Evolutionary conservation across 225 moss, liverwort and hornwort genomes (phyloP), one percentile per base, ranked within the genome.

Genomic region (Thuidium tamariscinum): DNA sequence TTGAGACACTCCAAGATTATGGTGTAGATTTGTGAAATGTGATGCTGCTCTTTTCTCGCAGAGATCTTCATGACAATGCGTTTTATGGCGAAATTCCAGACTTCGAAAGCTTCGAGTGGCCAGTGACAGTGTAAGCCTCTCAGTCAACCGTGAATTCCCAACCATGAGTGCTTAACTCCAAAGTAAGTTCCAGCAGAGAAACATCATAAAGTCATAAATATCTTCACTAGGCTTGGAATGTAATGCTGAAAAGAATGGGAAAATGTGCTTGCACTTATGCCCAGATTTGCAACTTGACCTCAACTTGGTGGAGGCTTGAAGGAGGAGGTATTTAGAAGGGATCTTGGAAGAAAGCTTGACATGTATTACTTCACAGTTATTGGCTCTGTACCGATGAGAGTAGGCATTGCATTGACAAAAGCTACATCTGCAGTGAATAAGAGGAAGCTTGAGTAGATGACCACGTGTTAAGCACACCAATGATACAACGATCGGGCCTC

Each of bases 1-100:
- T 12, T 21, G 74, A 36, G 36, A 37, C 36, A 25, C 32, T 82
- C 48, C 17, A n/a, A 87, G 19, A 42, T 8, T 46, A 7, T 23
- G 27, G 7, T 36, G 82, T 23, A 32, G 29, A 70, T 57, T 17
- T n/a, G 11, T 11, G 46, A 13, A 57, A n/a, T 60, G n/a, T 48
- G 59, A 73, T 61, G 48, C n/a, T 54, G 34, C 52, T 70, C 83
- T 65, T 36, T 9, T 44, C 22, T 85, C 11, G 13, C 68, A 89
- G 86, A 82, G 86, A 89, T 36, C 70, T 89, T 78, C 89, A 78
- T 23, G 82, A 86, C 48, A 89, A 79, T 79, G 78, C 37, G 10
- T 86, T 89, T 63, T 18, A 55, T 64, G 83, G 78, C 26, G 12
- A 37, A 25, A 23, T 86, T 79, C 73, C 72, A 23, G 6, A 83